Conservation (phyloP, 1,284 basidiomycete species). For the Mycena citricolor region DNA sequence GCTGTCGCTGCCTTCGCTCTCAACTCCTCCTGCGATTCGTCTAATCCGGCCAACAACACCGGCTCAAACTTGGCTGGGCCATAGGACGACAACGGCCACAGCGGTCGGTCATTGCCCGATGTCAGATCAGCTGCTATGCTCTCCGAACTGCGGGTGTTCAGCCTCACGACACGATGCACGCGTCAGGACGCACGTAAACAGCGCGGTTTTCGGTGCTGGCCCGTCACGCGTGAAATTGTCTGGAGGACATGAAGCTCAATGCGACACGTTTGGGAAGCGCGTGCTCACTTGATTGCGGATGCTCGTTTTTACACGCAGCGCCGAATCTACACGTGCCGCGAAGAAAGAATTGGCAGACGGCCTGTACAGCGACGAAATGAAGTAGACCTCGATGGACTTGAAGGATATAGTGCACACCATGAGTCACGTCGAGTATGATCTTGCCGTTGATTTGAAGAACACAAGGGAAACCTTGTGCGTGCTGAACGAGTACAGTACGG, state of each 20-base stretch:
- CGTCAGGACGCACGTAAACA: conserved; percentile 22
- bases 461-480: too few species aligned
- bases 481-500: too few species aligned
- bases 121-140: conserved; percentile 63
- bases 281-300: conserved; percentile 45
- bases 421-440: too few species aligned
- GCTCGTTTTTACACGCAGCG: conserved; percentile 65
- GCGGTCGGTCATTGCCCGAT: conserved; percentile 60
- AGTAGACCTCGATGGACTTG: too few species aligned
- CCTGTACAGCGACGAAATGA: too few species aligned
- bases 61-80: conserved; percentile 78
- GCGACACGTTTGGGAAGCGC: conserved; percentile 22
- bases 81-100: conserved; percentile 84
- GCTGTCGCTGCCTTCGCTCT: conserved; percentile 68
- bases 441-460: too few species aligned
- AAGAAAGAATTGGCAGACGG: conserved; percentile 61
- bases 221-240: conserved; percentile 26
- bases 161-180: too few species aligned
- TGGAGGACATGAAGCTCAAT: not conserved
- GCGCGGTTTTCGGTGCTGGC: too few species aligned
- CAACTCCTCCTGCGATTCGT: conserved; percentile 82
- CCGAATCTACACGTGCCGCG: conserved; percentile 73
- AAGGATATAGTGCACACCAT: too few species aligned
- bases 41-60: conserved; percentile 65
- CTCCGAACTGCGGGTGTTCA: too few species aligned